Evolutionary conservation across 495 filamentous ascomycete genomes (phyloP).

Genomic region (Xylaria sp.): DNA sequence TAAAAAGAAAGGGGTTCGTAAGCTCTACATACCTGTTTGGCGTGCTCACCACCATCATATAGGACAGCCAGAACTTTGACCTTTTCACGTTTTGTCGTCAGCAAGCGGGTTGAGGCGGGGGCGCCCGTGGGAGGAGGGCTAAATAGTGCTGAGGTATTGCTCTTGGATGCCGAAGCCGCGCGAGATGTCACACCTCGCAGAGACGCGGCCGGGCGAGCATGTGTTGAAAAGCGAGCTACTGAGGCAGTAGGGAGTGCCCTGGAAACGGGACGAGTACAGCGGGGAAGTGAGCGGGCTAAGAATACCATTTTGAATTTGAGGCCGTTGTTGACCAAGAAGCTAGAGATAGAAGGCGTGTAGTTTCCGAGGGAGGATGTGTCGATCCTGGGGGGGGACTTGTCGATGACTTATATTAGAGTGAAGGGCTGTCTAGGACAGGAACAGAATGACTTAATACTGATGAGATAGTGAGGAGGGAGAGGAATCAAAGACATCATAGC

Average conservation of each 20-base stretch:
- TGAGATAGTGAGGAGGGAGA: constrained; percentile 32
- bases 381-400: background rate
- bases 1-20: background rate
- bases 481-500: constrained; percentile 20
- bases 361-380: background rate
- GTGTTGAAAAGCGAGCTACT: constrained; percentile 41
- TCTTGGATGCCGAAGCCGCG: constrained; percentile 36
- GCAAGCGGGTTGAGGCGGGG: constrained; percentile 45
- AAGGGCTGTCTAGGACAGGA: background rate
- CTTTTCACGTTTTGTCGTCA: constrained; percentile 58
- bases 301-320: constrained; percentile 60
- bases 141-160: constrained; percentile 29
- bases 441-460: background rate
- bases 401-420: background rate
- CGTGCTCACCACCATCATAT: constrained; percentile 62
- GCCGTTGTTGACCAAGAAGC: constrained; percentile 28
- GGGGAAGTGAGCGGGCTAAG: constrained; percentile 46
- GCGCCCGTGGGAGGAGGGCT: constrained; percentile 24
- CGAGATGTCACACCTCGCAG: constrained; percentile 39
- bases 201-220: constrained; percentile 38
- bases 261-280: constrained; percentile 40
- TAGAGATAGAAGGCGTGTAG: background rate
- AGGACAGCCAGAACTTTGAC: constrained; percentile 64
- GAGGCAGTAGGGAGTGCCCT: constrained; percentile 34
- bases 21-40: constrained; percentile 52